Base-by-base conservation (phyloP, 345 rosid species). In the Dipteronia dyeriana region DNA sequence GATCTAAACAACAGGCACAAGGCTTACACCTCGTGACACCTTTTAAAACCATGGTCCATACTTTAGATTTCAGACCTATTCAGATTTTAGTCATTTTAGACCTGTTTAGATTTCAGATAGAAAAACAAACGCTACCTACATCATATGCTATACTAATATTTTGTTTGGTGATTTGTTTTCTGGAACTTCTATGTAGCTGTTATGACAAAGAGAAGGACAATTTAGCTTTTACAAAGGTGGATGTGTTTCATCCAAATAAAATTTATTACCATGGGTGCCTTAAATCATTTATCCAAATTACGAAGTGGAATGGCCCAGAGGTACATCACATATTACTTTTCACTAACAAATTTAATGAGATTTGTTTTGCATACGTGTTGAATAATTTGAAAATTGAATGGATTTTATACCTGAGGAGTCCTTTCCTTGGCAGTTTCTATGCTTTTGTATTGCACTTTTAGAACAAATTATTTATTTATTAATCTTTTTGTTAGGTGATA, bases 271-370 rank as follows among this genome's bases (percentile, higher is more conserved):
- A 92, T 82, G 99, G 98, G 64, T 90, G 92, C 82, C 97, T 96
- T 56, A 93, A 93, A 87, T 76, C 89, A 26, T 96, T 96, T 76
- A 97, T 93, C 73, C 81, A 96, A 83, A 93, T 96, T 83, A 96
- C 99, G 17, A 93, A 87, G 85, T 96, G 99, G 98, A 87, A 83
- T 76, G 99, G 98, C 77, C 95, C 99, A 16, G 99, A 93, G 98
- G 99, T 95, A 89, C 57, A 54, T 76, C 22, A 19, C 69, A n/a
- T 57, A 67, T 75, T 66, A 70, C 79, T 68, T 56, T 51, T 17
- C 61, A 25, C 3, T 19, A 68, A 68, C 64, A 45, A 22, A 1
- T 38, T 26, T 65, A 62, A 22, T 64, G n/a, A 64, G 51, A 12
- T 22, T 74, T 67, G 12, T 23, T 39, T 81, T 69, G 23, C 53